A percentile compares a stretch with the other conserved stretches of the same genome.
Evolutionary conservation across 352 stramenopile genomes (phyloP).

Genomic region (Phytophthora syringae): DNA sequence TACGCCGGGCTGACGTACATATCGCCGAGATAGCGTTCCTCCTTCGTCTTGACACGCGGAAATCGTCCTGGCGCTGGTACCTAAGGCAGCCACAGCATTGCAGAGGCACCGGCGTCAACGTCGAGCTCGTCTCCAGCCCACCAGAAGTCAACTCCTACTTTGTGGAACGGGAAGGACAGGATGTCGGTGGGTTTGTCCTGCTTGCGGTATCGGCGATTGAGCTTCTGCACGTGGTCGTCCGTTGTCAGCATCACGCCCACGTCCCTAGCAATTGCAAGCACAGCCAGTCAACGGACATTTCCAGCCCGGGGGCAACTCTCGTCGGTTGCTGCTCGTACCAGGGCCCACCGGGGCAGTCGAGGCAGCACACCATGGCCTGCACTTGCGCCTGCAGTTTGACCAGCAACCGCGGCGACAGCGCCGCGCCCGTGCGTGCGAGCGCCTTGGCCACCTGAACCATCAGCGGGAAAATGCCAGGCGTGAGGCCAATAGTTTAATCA

Average conservation of each 20-base stretch:
- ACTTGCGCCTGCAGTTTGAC: constrained; percentile 63
- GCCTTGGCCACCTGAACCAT: constrained; percentile 72
- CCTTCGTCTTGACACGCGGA: constrained; percentile 47
- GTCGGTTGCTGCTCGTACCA: constrained; percentile 52
- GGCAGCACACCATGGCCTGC: constrained; percentile 69
- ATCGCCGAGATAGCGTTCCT: constrained; percentile 82
- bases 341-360: constrained; percentile 62
- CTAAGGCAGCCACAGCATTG: constrained; percentile 32
- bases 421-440: constrained; percentile 44
- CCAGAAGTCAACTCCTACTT: constrained; percentile 44
- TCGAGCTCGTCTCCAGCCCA: constrained; percentile 13
- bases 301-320: background rate
- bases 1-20: constrained; percentile 87
- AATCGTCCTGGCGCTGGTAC: constrained; percentile 67
- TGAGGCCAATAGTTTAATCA: constrained; percentile 16
- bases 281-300: constrained; percentile 1
- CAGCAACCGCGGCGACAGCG: constrained; percentile 47
- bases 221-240: constrained; percentile 71
- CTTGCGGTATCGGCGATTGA: constrained; percentile 76
- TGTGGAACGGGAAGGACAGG: constrained; percentile 83
- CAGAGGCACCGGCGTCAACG: no score
- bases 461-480: background rate
- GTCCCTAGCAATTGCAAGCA: constrained; percentile 47
- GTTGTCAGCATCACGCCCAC: constrained; percentile 84
- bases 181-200: constrained; percentile 87